phyloP scores from a whole-genome alignment of 2,329 filamentous ascomycete species.

The Alternaria sp. region DNA sequence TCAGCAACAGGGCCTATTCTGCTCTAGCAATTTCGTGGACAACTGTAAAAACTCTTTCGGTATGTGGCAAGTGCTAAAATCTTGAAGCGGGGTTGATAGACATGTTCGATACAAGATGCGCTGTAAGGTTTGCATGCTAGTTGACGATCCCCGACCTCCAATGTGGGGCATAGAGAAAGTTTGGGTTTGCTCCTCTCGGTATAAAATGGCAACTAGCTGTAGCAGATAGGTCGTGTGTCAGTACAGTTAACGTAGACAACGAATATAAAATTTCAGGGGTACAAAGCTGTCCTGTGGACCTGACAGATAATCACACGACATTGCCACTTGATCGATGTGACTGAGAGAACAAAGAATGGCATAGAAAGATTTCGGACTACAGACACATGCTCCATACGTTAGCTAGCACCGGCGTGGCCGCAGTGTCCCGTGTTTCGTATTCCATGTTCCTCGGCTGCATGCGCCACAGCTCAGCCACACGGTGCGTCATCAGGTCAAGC shows the following conservation, averaged over 20 bases:
- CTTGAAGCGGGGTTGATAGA: neutral
- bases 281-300: neutral
- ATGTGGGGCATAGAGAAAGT: neutral
- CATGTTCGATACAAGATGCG: neutral
- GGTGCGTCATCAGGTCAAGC: slow-evolving; percentile 22
- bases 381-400: neutral
- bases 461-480: slow-evolving; percentile 16
- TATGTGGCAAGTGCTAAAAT: neutral
- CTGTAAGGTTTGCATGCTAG: neutral
- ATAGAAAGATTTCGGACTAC: neutral
- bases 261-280: neutral
- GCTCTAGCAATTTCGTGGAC: neutral
- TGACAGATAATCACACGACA: no score
- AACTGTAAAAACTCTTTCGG: neutral
- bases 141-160: neutral
- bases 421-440: neutral
- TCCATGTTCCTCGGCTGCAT: slow-evolving; percentile 6
- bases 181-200: neutral
- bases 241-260: neutral
- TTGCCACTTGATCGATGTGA: neutral
- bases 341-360: neutral
- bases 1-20: neutral
- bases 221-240: neutral
- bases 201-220: neutral
- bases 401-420: neutral